These are phyloP conservation scores for Solanum infundibuliforme DNA, from an alignment of 257 asterid genomes.

Conservation along the genomic window DNA sequence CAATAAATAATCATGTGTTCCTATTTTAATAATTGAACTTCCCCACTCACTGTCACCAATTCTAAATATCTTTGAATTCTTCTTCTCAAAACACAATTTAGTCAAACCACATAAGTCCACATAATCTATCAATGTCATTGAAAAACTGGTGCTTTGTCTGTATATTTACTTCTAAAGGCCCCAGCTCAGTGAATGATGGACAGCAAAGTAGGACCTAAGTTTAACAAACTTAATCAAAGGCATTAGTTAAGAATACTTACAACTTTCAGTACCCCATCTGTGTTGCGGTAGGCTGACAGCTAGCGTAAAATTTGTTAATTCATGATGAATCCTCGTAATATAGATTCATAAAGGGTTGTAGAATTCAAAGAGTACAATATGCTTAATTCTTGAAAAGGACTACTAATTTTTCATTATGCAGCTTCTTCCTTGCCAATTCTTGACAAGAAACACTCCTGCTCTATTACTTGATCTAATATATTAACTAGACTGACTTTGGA, in stretches of 20 bases:
- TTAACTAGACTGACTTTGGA: not conserved
- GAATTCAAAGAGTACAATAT: not conserved
- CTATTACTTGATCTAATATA: not conserved
- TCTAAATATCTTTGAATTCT: not conserved
- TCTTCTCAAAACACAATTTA: not conserved
- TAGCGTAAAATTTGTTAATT: not conserved
- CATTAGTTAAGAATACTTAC: not conserved
- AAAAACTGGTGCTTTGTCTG: not conserved
- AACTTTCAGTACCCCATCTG: not conserved
- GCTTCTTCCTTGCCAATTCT: not conserved
- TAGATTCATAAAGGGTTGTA: not conserved
- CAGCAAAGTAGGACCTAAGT: not conserved
- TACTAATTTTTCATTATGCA: not conserved
- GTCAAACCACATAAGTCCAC: not conserved
- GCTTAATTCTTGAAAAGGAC: not conserved
- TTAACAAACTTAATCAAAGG: not conserved
- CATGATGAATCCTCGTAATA: not conserved
- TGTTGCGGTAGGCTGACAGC: not conserved
- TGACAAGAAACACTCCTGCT: not conserved
- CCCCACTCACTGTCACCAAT: not conserved
- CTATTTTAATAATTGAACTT: not conserved
- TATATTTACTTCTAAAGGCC: not conserved
- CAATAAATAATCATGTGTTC: not conserved
- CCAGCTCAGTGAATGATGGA: slow-evolving; percentile 7
- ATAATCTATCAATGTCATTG: not conserved